Evolutionary conservation across 192 early-diverging fungal species (phyloP).

Genomic region (Mortierella hygrophila): DNA sequence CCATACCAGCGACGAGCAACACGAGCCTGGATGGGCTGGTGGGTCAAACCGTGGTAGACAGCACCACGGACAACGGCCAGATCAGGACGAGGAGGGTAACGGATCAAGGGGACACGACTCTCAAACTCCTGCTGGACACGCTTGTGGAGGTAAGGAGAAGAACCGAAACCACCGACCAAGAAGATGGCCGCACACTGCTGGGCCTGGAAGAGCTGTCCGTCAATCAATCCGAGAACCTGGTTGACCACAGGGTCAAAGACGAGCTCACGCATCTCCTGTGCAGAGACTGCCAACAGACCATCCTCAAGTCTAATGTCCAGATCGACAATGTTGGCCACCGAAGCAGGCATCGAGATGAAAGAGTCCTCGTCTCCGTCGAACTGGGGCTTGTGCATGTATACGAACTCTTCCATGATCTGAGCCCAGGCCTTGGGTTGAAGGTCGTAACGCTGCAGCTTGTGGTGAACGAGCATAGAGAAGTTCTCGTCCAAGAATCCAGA

Average conservation of each 20-base stretch:
- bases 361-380: slow-evolving; percentile 53
- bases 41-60: slow-evolving; percentile 61
- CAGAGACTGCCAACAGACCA: slow-evolving; percentile 42
- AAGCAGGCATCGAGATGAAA: slow-evolving; percentile 51
- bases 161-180: slow-evolving; percentile 69
- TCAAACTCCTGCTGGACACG: slow-evolving; percentile 66
- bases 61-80: slow-evolving; percentile 68
- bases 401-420: slow-evolving; percentile 59
- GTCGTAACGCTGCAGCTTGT: slow-evolving; percentile 52
- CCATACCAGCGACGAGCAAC: slow-evolving; percentile 67
- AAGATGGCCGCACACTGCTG: slow-evolving; percentile 62
- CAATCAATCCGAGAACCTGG: slow-evolving; percentile 64
- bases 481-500: slow-evolving; percentile 62
- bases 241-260: slow-evolving; percentile 70
- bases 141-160: slow-evolving; percentile 68
- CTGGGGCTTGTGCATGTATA: slow-evolving; percentile 55
- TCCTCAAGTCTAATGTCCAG: slow-evolving; percentile 49
- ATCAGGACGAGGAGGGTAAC: slow-evolving; percentile 64
- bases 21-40: slow-evolving; percentile 56
- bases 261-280: slow-evolving; percentile 51
- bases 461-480: slow-evolving; percentile 50
- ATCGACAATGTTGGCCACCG: slow-evolving; percentile 43
- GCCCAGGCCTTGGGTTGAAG: slow-evolving; percentile 59
- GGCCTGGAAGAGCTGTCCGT: slow-evolving; percentile 63
- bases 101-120: slow-evolving; percentile 58